A percentile compares a stretch with the other conserved stretches of the same genome.
Conservation (phyloP, 352 stramenopile genomes). For the Phytophthora tentaculata region DNA sequence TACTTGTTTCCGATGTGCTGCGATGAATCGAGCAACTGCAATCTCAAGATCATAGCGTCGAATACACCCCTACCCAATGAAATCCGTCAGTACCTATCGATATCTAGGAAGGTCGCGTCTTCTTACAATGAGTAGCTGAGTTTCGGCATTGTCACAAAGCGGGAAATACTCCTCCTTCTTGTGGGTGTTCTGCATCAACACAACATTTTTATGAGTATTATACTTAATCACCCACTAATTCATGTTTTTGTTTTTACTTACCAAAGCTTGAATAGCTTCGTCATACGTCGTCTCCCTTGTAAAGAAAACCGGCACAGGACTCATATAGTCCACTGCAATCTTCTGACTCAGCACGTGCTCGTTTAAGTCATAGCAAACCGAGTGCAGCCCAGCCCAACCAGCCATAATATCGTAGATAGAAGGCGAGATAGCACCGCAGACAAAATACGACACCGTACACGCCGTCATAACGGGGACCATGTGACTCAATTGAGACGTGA, state of each 20-base stretch:
- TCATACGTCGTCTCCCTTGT: constrained; percentile 81
- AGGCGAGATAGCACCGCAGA: constrained; percentile 74
- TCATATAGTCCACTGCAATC: constrained; percentile 73
- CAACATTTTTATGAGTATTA: not conserved
- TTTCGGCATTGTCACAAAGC: constrained; percentile 69
- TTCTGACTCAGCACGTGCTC: constrained; percentile 83
- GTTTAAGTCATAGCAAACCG: constrained; percentile 86
- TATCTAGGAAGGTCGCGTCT: not conserved
- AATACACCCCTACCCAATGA: constrained; percentile 53
- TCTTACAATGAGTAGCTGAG: constrained; percentile 53
- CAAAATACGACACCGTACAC: constrained; percentile 86
- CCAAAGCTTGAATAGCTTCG: constrained; percentile 71
- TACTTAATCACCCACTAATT: not conserved
- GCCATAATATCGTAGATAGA: constrained; percentile 90
- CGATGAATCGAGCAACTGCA: constrained; percentile 76
- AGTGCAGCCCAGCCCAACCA: constrained; percentile 77
- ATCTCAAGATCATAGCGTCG: constrained; percentile 82
- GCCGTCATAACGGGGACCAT: constrained; percentile 88
- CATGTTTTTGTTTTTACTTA: constrained; percentile 27
- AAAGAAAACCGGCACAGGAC: constrained; percentile 59
- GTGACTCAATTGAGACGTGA: constrained; percentile 85
- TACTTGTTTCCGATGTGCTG: constrained; percentile 67
- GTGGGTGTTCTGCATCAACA: constrained; percentile 56
- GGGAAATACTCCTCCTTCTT: constrained; percentile 86
- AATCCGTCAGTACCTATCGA: not conserved